Evolutionary conservation across 495 filamentous ascomycete species (phyloP).

Genomic region (Oidiodendron maius): DNA sequence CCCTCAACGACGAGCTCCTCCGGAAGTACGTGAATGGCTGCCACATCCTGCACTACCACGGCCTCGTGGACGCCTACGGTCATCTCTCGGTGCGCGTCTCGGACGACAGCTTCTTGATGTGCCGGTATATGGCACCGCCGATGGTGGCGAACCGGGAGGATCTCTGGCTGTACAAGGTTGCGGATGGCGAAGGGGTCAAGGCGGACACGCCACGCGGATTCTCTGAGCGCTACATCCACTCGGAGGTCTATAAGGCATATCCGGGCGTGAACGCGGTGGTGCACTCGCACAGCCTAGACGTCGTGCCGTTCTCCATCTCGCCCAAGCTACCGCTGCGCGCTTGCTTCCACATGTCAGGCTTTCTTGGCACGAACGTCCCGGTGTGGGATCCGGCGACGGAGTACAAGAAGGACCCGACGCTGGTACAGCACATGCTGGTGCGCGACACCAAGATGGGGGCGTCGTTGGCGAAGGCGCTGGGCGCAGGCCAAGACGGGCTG

Average conservation of each 20-base stretch:
- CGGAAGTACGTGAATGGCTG: background rate
- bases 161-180: slow-evolving; percentile 37
- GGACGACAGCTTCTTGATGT: slow-evolving; percentile 38
- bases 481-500: no score
- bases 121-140: slow-evolving; percentile 37
- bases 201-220: slow-evolving; percentile 27
- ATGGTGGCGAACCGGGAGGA: slow-evolving; percentile 34
- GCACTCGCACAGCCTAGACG: slow-evolving; percentile 40
- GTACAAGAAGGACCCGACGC: slow-evolving; percentile 25
- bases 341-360: slow-evolving; percentile 42
- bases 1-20: no score
- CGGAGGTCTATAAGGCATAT: slow-evolving; percentile 42
- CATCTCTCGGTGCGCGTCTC: slow-evolving; percentile 46
- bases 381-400: slow-evolving; percentile 21
- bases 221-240: slow-evolving; percentile 45
- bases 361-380: slow-evolving; percentile 20
- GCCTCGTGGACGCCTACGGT: slow-evolving; percentile 47
- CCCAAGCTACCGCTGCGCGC: slow-evolving; percentile 33
- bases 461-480: no score
- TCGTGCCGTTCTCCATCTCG: slow-evolving; percentile 40
- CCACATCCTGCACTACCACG: slow-evolving; percentile 14
- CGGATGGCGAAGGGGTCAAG: slow-evolving; percentile 31
- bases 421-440: slow-evolving; percentile 4
- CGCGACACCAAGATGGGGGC: slow-evolving; percentile 18
- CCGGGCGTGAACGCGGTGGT: slow-evolving; percentile 34